Percentiles rank a stretch among this genome's conserved stretches.
phyloP scores from a whole-genome alignment of 1,139 yeast species.

The Scheffersomyces titani region DNA sequence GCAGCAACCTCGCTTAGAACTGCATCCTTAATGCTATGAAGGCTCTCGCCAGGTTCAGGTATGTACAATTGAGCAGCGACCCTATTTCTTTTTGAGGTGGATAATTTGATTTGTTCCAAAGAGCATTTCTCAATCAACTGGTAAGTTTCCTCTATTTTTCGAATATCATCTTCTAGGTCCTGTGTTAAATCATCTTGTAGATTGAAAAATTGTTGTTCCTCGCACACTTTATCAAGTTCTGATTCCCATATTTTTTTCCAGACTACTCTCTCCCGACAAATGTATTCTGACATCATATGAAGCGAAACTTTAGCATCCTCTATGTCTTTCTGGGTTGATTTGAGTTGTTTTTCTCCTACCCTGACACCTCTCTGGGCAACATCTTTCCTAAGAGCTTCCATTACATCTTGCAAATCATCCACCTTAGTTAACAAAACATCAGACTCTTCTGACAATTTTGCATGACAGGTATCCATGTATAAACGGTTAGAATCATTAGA shows the following conservation, averaged over 20 bases:
- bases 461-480: slow-evolving; percentile 78
- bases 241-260: slow-evolving; percentile 95
- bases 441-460: slow-evolving; percentile 72
- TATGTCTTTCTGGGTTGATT: slow-evolving; percentile 65
- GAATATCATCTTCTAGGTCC: slow-evolving; percentile 79
- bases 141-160: slow-evolving; percentile 79
- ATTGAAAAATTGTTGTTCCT: slow-evolving; percentile 89
- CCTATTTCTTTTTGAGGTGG: slow-evolving; percentile 32
- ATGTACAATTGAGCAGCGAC: slow-evolving; percentile 44
- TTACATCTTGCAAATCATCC: slow-evolving; percentile 88
- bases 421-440: slow-evolving; percentile 75
- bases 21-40: slow-evolving; percentile 74
- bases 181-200: slow-evolving; percentile 83
- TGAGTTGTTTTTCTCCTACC: slow-evolving; percentile 74
- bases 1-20: slow-evolving; percentile 78
- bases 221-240: slow-evolving; percentile 86
- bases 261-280: slow-evolving; percentile 69
- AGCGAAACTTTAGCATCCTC: slow-evolving; percentile 56
- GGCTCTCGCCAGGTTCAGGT: slow-evolving; percentile 67
- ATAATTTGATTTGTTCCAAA: slow-evolving; percentile 60
- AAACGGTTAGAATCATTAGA: slow-evolving; percentile 54
- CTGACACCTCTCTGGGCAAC: slow-evolving; percentile 91
- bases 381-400: slow-evolving; percentile 88
- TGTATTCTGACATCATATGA: slow-evolving; percentile 57
- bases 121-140: slow-evolving; percentile 80